Conservation (phyloP, 805 yeast species). For the Pichia membranifaciens region DNA sequence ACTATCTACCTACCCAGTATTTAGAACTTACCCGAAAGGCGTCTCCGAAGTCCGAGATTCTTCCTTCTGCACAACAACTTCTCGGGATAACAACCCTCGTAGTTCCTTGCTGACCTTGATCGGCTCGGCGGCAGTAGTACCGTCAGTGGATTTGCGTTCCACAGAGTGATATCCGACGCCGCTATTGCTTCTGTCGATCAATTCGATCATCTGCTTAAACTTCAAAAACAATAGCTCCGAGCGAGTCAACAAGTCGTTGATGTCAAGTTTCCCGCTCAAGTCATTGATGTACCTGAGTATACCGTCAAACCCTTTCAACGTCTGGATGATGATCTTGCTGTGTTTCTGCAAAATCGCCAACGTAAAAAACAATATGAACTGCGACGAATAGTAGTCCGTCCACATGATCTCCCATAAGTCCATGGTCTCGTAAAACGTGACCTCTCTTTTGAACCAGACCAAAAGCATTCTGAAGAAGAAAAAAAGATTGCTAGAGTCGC, state of each 20-base stretch:
- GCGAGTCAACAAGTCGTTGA: conserved; percentile 73
- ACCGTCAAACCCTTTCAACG: conserved; percentile 78
- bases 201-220: conserved; percentile 72
- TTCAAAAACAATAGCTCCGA: conserved; percentile 78
- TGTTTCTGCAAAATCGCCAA: conserved; percentile 85
- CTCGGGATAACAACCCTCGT: conserved; percentile 52
- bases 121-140: neutral
- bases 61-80: conserved; percentile 52
- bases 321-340: conserved; percentile 68
- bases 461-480: conserved; percentile 92
- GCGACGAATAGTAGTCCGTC: conserved; percentile 83
- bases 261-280: conserved; percentile 65
- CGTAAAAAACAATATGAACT: conserved; percentile 82
- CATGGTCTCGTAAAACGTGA: conserved; percentile 69
- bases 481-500: conserved; percentile 85
- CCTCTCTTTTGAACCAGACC: conserved; percentile 94
- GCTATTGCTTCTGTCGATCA: conserved; percentile 52
- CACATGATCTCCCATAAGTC: conserved; percentile 89
- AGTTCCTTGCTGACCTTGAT: conserved; percentile 45
- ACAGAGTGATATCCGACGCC: conserved; percentile 17
- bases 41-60: conserved; percentile 27
- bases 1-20: neutral
- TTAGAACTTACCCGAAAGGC: conserved; percentile 24
- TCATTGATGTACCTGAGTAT: conserved; percentile 91
- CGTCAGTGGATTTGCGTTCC: neutral